Conservation (phyloP, 805 yeast genomes). For the Hanseniaspora guilliermondii region DNA sequence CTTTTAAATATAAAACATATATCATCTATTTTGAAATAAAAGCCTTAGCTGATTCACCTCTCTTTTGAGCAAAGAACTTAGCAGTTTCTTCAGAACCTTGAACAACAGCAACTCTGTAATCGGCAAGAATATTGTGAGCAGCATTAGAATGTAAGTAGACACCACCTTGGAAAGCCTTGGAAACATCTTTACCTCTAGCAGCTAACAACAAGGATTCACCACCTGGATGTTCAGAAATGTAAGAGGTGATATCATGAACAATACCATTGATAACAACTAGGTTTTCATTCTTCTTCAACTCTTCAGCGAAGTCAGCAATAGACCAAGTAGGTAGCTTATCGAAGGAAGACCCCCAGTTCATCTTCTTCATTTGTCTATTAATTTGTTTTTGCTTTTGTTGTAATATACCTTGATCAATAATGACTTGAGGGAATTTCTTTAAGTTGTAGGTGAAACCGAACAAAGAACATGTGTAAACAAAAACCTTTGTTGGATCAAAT, state of each 20-base stretch:
- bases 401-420: slow-evolving; percentile 67
- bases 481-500: slow-evolving; percentile 67
- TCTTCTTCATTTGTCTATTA: slow-evolving; percentile 44
- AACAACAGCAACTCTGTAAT: slow-evolving; percentile 71
- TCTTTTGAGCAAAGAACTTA: slow-evolving; percentile 32
- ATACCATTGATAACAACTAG: slow-evolving; percentile 65
- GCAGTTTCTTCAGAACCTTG: slow-evolving; percentile 50
- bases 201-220: slow-evolving; percentile 62
- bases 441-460: slow-evolving; percentile 61
- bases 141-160: slow-evolving; percentile 79
- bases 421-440: slow-evolving; percentile 65
- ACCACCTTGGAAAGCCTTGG: slow-evolving; percentile 75
- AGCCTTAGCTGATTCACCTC: slow-evolving; percentile 24
- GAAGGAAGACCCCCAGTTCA: slow-evolving; percentile 68
- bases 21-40: slow-evolving; percentile 14
- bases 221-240: slow-evolving; percentile 72
- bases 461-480: slow-evolving; percentile 47
- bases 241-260: slow-evolving; percentile 60
- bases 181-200: slow-evolving; percentile 69
- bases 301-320: slow-evolving; percentile 42
- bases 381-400: slow-evolving; percentile 78
- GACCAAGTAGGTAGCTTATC: slow-evolving; percentile 64
- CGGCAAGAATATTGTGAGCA: slow-evolving; percentile 69
- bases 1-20: not conserved
- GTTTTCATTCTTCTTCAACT: slow-evolving; percentile 42